Evolutionary conservation across 2,329 filamentous ascomycete genomes (phyloP).

Genomic region (Xylaria multiplex): DNA sequence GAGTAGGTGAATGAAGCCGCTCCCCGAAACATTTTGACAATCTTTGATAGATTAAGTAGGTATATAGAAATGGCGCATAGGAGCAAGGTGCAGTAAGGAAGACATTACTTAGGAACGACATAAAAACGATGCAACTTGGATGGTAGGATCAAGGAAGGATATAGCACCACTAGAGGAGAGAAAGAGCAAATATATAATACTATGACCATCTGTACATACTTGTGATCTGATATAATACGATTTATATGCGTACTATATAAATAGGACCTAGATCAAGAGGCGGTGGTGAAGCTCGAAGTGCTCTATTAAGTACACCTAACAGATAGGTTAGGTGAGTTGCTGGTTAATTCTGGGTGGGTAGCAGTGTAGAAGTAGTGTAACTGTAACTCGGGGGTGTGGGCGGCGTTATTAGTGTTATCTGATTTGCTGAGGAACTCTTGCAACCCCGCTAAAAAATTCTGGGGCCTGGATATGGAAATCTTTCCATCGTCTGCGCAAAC

Average conservation of each 20-base stretch:
- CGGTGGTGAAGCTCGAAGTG: too few species aligned
- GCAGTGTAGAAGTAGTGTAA: too few species aligned
- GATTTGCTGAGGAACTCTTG: constrained; percentile 37
- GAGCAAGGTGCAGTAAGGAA: constrained; percentile 6
- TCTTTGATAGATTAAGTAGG: constrained; percentile 1
- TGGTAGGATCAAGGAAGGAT: too few species aligned
- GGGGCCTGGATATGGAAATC: constrained; percentile 23
- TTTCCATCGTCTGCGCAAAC: constrained; percentile 17
- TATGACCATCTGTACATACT: too few species aligned
- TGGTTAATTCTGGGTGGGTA: too few species aligned
- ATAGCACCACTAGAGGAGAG: too few species aligned
- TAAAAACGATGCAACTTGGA: background rate
- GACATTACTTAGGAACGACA: background rate
- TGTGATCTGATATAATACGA: too few species aligned
- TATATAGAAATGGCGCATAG: background rate
- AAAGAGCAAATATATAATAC: too few species aligned
- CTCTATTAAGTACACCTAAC: too few species aligned
- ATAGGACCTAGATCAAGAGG: too few species aligned
- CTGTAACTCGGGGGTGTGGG: background rate
- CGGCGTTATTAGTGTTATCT: constrained; percentile 27
- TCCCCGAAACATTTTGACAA: background rate
- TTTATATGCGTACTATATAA: too few species aligned
- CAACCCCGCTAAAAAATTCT: constrained; percentile 41
- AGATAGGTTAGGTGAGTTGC: too few species aligned
- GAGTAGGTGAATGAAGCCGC: constrained; percentile 14